These are phyloP conservation scores for Colletotrichum eleusines DNA, from an alignment of 2,329 filamentous ascomycete species.

Conservation along the genomic window DNA sequence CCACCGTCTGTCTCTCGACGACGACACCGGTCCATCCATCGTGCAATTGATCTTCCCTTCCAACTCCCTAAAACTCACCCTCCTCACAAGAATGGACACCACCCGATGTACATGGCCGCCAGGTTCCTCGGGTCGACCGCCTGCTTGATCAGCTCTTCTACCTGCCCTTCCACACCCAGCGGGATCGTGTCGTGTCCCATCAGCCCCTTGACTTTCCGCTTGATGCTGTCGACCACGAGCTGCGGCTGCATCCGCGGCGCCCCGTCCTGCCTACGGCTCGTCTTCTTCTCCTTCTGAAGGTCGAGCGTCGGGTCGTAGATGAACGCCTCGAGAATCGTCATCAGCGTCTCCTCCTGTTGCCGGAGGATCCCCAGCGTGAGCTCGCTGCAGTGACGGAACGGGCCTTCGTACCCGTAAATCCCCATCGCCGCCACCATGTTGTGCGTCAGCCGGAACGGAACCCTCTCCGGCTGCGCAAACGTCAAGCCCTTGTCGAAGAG, in stretches of 20 bases:
- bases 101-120: conserved; percentile 96
- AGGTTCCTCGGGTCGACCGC: conserved; percentile 85
- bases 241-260: conserved; percentile 66
- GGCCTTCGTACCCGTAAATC: conserved; percentile 91
- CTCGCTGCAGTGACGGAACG: conserved; percentile 91
- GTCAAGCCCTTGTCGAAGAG: conserved; percentile 98
- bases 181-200: conserved; percentile 91
- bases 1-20: background rate
- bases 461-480: conserved; percentile 92
- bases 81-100: conserved; percentile 72
- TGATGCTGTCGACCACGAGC: conserved; percentile 90
- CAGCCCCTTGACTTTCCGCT: conserved; percentile 86
- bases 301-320: conserved; percentile 97
- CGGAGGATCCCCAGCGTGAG: conserved; percentile 86
- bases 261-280: conserved; percentile 54
- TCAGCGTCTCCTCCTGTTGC: conserved; percentile 94
- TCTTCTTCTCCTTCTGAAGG: conserved; percentile 79
- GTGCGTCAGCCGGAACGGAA: conserved; percentile 96
- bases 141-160: conserved; percentile 92
- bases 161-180: conserved; percentile 94
- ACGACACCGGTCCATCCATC: conserved; percentile 1
- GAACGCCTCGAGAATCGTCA: conserved; percentile 97
- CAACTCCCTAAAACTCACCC: background rate
- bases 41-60: background rate
- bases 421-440: conserved; percentile 99